These are phyloP conservation scores for Lablab purpureus DNA, from an alignment of 306 rosid genomes.

Conservation along the genomic window DNA sequence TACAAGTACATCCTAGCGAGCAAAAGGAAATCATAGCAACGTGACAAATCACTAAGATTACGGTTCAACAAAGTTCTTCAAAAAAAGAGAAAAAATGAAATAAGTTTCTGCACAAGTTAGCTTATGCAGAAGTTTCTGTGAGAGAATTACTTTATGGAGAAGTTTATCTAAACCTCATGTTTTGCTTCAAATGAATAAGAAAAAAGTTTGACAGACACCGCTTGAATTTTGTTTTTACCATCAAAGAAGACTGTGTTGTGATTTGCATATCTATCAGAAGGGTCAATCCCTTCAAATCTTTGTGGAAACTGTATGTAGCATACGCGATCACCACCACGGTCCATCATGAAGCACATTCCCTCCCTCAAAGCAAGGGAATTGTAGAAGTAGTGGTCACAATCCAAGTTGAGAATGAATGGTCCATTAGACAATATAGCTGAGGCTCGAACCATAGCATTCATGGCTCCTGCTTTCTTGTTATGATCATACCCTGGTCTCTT, in stretches of 20 bases:
- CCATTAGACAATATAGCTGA: slow-evolving; percentile 12
- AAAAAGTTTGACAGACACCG: no score
- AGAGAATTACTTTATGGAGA: no score
- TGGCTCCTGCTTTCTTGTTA: slow-evolving; percentile 33
- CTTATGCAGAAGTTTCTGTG: no score
- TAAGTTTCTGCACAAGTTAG: no score
- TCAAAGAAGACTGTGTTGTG: slow-evolving; percentile 34
- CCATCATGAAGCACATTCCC: slow-evolving; percentile 37
- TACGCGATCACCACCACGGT: slow-evolving; percentile 24
- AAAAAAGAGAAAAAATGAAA: no score
- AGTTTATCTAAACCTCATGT: not conserved
- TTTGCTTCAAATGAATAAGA: slow-evolving; percentile 5
- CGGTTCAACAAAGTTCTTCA: no score
- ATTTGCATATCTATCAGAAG: slow-evolving; percentile 33
- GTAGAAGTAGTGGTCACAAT: slow-evolving; percentile 27
- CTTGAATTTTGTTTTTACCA: slow-evolving; percentile 5
- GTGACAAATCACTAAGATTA: not conserved
- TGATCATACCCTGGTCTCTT: slow-evolving; percentile 27
- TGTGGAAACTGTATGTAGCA: slow-evolving; percentile 29
- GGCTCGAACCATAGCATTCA: slow-evolving; percentile 40
- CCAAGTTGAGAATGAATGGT: slow-evolving; percentile 25
- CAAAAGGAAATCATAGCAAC: not conserved
- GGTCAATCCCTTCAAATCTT: slow-evolving; percentile 34
- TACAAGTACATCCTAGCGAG: not conserved
- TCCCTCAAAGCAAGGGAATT: slow-evolving; percentile 25